Percentiles rank a stretch among this genome's conserved stretches.
These are phyloP conservation scores for Chrysosporium queenslandicum DNA, from an alignment of 2,329 filamentous ascomycete genomes.

Conservation along the genomic window DNA sequence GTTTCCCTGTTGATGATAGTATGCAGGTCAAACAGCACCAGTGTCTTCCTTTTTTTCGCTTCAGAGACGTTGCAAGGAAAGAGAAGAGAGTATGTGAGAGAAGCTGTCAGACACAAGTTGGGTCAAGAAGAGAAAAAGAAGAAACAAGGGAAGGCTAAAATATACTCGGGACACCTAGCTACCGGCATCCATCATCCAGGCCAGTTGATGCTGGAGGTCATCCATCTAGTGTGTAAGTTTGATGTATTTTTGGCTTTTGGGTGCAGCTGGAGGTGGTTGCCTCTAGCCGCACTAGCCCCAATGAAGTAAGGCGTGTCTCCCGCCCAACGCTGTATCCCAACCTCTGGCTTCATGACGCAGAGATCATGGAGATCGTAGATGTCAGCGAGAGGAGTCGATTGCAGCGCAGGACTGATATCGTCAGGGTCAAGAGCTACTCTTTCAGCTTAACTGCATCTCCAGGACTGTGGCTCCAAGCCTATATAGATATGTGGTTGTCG, in stretches of 20 bases:
- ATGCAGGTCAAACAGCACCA: constrained; percentile 10
- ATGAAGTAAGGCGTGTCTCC: neutral
- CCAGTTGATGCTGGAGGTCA: neutral
- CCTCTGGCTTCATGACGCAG: too few species aligned
- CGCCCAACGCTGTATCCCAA: neutral
- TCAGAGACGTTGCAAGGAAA: neutral
- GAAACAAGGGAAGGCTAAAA: neutral
- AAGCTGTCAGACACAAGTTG: neutral
- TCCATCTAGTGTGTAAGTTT: neutral
- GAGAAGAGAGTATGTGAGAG: neutral
- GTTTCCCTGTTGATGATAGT: constrained; percentile 10
- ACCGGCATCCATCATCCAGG: neutral
- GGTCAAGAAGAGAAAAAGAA: neutral
- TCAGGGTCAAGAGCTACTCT: too few species aligned
- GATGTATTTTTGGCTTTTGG: neutral
- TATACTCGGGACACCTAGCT: neutral
- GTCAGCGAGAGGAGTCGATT: too few species aligned
- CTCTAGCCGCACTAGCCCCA: neutral
- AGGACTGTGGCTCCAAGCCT: too few species aligned
- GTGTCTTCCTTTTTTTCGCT: constrained; percentile 1
- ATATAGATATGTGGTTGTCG: too few species aligned
- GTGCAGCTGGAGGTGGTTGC: neutral
- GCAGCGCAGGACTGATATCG: too few species aligned
- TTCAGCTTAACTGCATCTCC: too few species aligned
- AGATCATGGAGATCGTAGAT: too few species aligned